phyloP scores from a whole-genome alignment of 116 monocot species.

The Cymodocea nodosa region DNA sequence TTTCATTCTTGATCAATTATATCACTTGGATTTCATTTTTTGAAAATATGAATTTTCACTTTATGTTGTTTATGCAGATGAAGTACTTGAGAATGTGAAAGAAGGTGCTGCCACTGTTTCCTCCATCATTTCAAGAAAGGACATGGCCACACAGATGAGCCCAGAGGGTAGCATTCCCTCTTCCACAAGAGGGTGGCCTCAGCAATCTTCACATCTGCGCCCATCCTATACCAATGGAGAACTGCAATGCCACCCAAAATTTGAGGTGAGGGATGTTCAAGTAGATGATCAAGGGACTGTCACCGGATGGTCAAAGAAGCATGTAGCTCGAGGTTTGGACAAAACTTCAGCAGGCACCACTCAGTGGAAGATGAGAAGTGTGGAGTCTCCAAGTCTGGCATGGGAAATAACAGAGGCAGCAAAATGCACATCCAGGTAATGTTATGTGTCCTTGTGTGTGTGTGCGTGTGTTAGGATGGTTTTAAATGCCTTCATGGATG shows the following conservation, averaged over 20 bases:
- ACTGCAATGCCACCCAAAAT: conserved; percentile 41
- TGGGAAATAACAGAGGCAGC: conserved; percentile 42
- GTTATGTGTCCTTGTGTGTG: too few relatives aligned
- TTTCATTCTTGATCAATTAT: too few relatives aligned
- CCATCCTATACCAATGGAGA: conserved; percentile 31
- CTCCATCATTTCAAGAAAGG: conserved; percentile 39
- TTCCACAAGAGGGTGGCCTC: conserved; percentile 34
- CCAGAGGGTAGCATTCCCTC: conserved; percentile 41
- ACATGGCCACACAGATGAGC: conserved; percentile 81
- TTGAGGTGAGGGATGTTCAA: conserved; percentile 72
- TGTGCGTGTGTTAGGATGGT: too few relatives aligned
- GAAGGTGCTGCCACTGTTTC: conserved; percentile 26
- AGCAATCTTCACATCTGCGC: conserved; percentile 26
- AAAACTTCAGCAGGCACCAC: conserved; percentile 38
- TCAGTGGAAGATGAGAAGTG: conserved; percentile 60
- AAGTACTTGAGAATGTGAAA: conserved; percentile 20
- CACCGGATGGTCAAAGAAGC: conserved; percentile 90
- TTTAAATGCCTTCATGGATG: too few relatives aligned
- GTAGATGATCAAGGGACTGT: conserved; percentile 85
- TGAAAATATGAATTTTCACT: not conserved
- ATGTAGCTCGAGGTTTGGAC: conserved; percentile 53
- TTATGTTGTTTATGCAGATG: conserved; percentile 12
- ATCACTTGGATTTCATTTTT: not conserved
- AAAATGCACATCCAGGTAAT: conserved; percentile 76
- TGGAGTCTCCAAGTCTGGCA: conserved; percentile 22